Percentiles rank a stretch among this genome's conserved stretches.
These are phyloP conservation scores for Pseudopithomyces chartarum DNA, from an alignment of 2,329 filamentous ascomycete species.

Conservation along the genomic window DNA sequence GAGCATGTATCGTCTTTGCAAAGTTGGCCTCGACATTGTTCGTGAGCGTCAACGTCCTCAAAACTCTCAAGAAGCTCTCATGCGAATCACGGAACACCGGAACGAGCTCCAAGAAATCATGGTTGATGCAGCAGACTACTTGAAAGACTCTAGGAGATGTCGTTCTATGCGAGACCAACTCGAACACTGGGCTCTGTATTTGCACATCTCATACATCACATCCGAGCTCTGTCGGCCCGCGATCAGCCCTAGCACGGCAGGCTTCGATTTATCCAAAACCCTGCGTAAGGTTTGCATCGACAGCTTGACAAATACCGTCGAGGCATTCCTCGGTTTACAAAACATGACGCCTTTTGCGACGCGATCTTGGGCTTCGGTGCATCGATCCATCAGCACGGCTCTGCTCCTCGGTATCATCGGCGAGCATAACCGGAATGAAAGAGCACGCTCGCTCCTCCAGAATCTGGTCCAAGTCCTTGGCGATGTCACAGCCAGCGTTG, in stretches of 20 bases:
- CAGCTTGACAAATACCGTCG: constrained; percentile 61
- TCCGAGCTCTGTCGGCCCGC: constrained; percentile 67
- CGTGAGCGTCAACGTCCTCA: constrained; percentile 61
- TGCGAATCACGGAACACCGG: constrained; percentile 61
- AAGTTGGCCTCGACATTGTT: constrained; percentile 65
- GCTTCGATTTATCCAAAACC: constrained; percentile 50
- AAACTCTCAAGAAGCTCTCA: constrained; percentile 58
- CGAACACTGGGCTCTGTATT: constrained; percentile 64
- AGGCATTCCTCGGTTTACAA: constrained; percentile 64
- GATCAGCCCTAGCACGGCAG: constrained; percentile 57
- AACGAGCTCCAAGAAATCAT: constrained; percentile 63
- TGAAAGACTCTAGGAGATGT: constrained; percentile 59
- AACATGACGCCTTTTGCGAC: constrained; percentile 54
- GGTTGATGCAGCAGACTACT: constrained; percentile 61
- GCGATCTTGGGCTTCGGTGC: constrained; percentile 51
- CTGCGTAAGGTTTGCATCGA: constrained; percentile 62
- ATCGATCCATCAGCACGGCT: constrained; percentile 51
- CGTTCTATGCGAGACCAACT: constrained; percentile 58
- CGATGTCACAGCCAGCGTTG: constrained; percentile 53
- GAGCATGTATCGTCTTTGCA: constrained; percentile 60
- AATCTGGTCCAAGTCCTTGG: constrained; percentile 53
- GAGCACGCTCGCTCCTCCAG: constrained; percentile 51
- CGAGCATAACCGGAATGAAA: constrained; percentile 52
- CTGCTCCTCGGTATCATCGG: constrained; percentile 51
- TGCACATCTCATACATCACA: constrained; percentile 66